A percentile compares a stretch with the other conserved stretches of the same genome.
Evolutionary conservation across 106 monocot genomes (phyloP).

Genomic region (Dendrobium catenatum): DNA sequence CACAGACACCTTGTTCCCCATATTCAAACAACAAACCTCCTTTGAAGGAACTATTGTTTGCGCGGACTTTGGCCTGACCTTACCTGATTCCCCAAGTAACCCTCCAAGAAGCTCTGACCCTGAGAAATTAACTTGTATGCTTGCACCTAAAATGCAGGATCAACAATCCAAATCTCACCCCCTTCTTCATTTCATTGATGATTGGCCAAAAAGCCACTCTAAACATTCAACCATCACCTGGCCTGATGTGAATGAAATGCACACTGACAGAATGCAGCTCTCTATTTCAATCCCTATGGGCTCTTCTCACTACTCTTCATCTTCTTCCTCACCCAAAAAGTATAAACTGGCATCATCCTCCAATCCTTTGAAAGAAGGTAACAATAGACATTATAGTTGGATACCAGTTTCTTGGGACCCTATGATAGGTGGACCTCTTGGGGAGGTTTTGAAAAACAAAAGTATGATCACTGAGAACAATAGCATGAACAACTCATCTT

Average conservation of each 20-base stretch:
- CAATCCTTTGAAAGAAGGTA: neutral
- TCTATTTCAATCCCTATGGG: slow-evolving; percentile 73
- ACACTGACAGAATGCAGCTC: slow-evolving; percentile 62
- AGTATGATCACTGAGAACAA: slow-evolving; percentile 29
- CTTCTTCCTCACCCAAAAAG: slow-evolving; percentile 37
- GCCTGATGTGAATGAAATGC: slow-evolving; percentile 4
- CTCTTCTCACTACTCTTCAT: slow-evolving; percentile 44
- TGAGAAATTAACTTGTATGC: slow-evolving; percentile 16
- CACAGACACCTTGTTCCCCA: slow-evolving; percentile 4
- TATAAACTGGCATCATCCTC: slow-evolving; percentile 41
- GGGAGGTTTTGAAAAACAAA: slow-evolving; percentile 76
- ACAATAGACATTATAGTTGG: slow-evolving; percentile 33
- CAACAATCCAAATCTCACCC: slow-evolving; percentile 20
- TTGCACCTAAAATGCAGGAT: slow-evolving; percentile 8
- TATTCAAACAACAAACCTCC: slow-evolving; percentile 28
- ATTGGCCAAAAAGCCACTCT: slow-evolving; percentile 32
- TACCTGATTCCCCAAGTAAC: slow-evolving; percentile 11
- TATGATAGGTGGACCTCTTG: slow-evolving; percentile 77
- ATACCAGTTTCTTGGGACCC: slow-evolving; percentile 63
- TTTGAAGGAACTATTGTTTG: slow-evolving; percentile 22
- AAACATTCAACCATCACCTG: neutral
- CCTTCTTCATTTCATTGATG: slow-evolving; percentile 59
- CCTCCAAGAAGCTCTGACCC: slow-evolving; percentile 20
- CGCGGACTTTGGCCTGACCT: slow-evolving; percentile 18
- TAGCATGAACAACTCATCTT: slow-evolving; percentile 34